A percentile compares a stretch with the other conserved stretches of the same genome.
phyloP scores from a whole-genome alignment of 495 filamentous ascomycete genomes.

The Clavariopsis aquatica region DNA sequence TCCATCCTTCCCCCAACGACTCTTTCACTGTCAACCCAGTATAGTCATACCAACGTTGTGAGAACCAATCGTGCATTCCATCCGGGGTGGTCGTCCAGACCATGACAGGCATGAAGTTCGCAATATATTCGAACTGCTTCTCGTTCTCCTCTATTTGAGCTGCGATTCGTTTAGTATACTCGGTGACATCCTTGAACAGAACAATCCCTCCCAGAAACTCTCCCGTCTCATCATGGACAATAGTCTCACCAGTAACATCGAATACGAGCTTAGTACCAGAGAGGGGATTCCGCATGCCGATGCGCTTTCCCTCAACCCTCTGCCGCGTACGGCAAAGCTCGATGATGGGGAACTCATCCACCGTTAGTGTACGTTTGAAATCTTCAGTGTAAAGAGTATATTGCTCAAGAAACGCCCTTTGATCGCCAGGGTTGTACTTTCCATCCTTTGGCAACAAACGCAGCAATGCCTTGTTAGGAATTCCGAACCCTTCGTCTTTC shows the following conservation, averaged over 20 bases:
- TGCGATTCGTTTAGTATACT: conserved; percentile 57
- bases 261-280: conserved; percentile 52
- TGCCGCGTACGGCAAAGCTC: conserved; percentile 58
- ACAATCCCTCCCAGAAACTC: conserved; percentile 68
- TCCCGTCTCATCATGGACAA: conserved; percentile 60
- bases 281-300: conserved; percentile 60
- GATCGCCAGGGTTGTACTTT: conserved; percentile 50
- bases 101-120: conserved; percentile 69
- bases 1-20: conserved; percentile 50
- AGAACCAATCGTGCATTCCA: conserved; percentile 66
- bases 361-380: conserved; percentile 57
- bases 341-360: conserved; percentile 62
- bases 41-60: conserved; percentile 68
- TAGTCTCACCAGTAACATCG: conserved; percentile 61
- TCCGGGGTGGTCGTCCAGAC: conserved; percentile 65
- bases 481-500: conserved; percentile 66
- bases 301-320: conserved; percentile 53
- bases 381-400: conserved; percentile 62
- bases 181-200: conserved; percentile 67
- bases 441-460: conserved; percentile 51
- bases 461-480: conserved; percentile 64
- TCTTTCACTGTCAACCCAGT: conserved; percentile 63
- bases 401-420: conserved; percentile 54
- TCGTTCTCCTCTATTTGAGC: conserved; percentile 64
- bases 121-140: conserved; percentile 66